A percentile compares a stretch with the other conserved stretches of the same genome.
These are phyloP conservation scores for Rhodosorus marinus DNA, from an alignment of 23 red algal genomes.

Conservation along the genomic window DNA sequence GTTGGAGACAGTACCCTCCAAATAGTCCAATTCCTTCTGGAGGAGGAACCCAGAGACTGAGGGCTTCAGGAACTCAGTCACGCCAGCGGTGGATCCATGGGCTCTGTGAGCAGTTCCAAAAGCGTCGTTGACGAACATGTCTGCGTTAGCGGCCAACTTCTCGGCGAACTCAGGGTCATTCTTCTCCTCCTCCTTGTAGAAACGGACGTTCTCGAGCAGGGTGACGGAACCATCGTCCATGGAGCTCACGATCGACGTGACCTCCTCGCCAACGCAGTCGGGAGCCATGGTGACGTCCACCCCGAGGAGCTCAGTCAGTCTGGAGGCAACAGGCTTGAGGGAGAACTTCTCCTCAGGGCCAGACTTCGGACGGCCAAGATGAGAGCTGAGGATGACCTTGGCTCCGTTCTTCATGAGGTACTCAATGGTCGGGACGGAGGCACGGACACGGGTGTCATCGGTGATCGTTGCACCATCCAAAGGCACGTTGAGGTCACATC, in stretches of 20 bases:
- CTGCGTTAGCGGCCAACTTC: constrained; percentile 73
- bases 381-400: constrained; percentile 89
- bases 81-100: constrained; percentile 84
- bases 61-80: constrained; percentile 62
- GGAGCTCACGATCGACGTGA: constrained; percentile 20
- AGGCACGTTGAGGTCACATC: constrained; percentile 95
- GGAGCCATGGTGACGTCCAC: constrained; percentile 83
- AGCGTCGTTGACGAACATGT: constrained; percentile 95
- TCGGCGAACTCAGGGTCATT: constrained; percentile 70
- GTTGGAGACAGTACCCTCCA: constrained; percentile 58
- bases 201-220: constrained; percentile 92
- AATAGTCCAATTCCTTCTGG: constrained; percentile 93
- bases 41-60: constrained; percentile 88
- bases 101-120: constrained; percentile 97
- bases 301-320: constrained; percentile 64
- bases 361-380: constrained; percentile 88
- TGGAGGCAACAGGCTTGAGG: constrained; percentile 52
- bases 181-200: constrained; percentile 94
- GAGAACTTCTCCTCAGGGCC: constrained; percentile 99
- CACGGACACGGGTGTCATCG: constrained; percentile 90
- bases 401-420: constrained; percentile 68
- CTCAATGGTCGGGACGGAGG: constrained; percentile 88
- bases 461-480: constrained; percentile 95
- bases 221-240: constrained; percentile 77
- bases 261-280: constrained; percentile 80